phyloP scores from a whole-genome alignment of 352 stramenopile species.

The Phytopythium oedochilum region DNA sequence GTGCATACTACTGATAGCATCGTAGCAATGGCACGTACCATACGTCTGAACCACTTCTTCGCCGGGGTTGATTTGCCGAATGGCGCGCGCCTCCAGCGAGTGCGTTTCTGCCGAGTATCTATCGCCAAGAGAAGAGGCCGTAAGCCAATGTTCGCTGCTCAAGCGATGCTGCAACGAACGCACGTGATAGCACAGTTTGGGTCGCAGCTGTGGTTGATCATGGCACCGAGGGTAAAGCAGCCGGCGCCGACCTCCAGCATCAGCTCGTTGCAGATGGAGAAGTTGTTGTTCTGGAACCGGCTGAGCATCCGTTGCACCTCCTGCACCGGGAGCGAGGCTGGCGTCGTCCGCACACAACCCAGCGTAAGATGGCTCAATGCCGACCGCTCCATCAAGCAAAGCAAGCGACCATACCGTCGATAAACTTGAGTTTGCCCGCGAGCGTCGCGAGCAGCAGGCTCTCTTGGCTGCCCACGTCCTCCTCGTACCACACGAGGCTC shows the following conservation, averaged over 20 bases:
- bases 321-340: conserved; percentile 12
- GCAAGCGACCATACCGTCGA: conserved; percentile 18
- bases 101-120: conserved; percentile 44
- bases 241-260: conserved; percentile 48
- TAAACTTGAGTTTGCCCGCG: conserved; percentile 45
- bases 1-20: too few species aligned
- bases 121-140: too few species aligned
- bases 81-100: conserved; percentile 46
- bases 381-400: background rate
- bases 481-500: conserved; percentile 53
- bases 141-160: background rate
- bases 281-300: conserved; percentile 78
- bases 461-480: conserved; percentile 43
- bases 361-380: background rate
- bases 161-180: background rate
- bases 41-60: conserved; percentile 69
- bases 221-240: conserved; percentile 60
- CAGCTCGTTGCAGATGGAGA: conserved; percentile 65
- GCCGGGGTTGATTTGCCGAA: conserved; percentile 33
- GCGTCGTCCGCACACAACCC: background rate
- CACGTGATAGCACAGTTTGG: conserved; percentile 69
- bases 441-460: conserved; percentile 40
- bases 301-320: conserved; percentile 62
- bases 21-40: too few species aligned
- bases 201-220: conserved; percentile 77